Evolutionary conservation across 2,329 filamentous ascomycete genomes (phyloP), one percentile per base, ranked within the genome.

Genomic region (Phaeoacremonium minimum): DNA sequence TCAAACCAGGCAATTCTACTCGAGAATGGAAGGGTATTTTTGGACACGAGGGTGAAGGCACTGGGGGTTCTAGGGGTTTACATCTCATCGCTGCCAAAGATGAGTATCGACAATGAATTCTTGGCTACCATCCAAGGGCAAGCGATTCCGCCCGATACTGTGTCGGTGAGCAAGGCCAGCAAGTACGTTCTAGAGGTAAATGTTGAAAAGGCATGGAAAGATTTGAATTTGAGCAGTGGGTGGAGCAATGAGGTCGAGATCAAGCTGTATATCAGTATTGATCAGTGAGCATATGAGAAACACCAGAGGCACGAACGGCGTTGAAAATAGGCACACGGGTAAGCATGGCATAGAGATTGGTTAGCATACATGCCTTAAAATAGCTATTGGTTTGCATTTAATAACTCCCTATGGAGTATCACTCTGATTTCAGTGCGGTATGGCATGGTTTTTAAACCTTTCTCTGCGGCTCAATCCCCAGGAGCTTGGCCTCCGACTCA

Each of bases 201-300:
- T 64, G 59, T 87, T 11, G 74, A 80, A 46, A 69, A 63, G 18
- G 91, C 91, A 1, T 97, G 89, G 89, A 73, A 75, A 31, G 78
- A 86, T 49, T 73, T 89, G 66, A 75, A 71, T 0, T 67, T 93
- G 37, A 64, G 79, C 40, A 73, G 77, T 26, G 80, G 83, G 7
- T 94, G 86, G 83, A 83, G 80, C 46, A 95, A 95, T 55, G 86
- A 94, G 57, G 73, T 89, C 26, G 70, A 77, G 42, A 64, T 94
- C 29, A 81, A 82, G 54, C 58, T 88, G 5, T 82, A 67, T 38
- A 69, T 77, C 32, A 57, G 58, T 16, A 50, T 66, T 31, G 67
- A 65, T 28, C 42, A 55, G 37, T 34, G 40, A 43, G 16, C 30
- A 40, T 36, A 33, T 28, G 22, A 26, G 22, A 26, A 26, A 26